Evolutionary conservation across 768 basidiomycete species (phyloP).

Genomic region (Cubamyces lactineus): DNA sequence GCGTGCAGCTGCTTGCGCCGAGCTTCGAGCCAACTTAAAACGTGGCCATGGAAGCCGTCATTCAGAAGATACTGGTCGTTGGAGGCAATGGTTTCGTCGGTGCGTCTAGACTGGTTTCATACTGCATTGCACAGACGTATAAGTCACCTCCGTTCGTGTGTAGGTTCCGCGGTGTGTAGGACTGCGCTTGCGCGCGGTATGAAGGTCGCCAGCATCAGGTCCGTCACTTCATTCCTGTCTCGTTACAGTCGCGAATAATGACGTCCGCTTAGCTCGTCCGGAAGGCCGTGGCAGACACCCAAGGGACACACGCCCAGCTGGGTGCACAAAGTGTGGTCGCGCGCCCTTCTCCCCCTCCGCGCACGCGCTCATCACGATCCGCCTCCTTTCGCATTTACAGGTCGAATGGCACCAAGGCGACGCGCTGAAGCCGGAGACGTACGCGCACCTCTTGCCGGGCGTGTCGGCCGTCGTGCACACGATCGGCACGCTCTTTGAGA

Average conservation of each 20-base stretch:
- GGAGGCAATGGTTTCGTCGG: conserved; percentile 99
- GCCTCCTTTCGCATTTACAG: conserved; percentile 40
- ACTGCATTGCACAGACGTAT: not conserved
- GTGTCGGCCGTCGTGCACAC: conserved; percentile 90
- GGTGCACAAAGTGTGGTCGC: conserved; percentile 64
- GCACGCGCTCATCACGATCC: conserved; percentile 1
- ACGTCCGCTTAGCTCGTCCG: conserved; percentile 67
- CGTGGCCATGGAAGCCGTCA: conserved; percentile 31
- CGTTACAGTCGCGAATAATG: not conserved
- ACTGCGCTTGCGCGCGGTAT: conserved; percentile 84
- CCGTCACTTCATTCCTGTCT: conserved; percentile 11
- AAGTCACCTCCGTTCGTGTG: not conserved
- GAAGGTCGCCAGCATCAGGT: conserved; percentile 91
- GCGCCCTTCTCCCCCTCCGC: conserved; percentile 12
- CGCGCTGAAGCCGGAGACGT: conserved; percentile 77
- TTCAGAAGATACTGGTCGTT: conserved; percentile 81
- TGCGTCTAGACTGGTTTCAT: conserved; percentile 34
- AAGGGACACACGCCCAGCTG: conserved; percentile 90
- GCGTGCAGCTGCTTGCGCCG: not conserved
- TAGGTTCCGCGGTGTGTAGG: conserved; percentile 93
- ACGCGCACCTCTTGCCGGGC: conserved; percentile 65
- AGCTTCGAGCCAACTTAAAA: too few species aligned
- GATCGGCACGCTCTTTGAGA: conserved; percentile 87
- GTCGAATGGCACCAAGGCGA: conserved; percentile 88
- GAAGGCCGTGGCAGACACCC: conserved; percentile 82